These are phyloP conservation scores for Venturia aucupariae DNA, from an alignment of 2,329 filamentous ascomycete species.

Conservation along the genomic window DNA sequence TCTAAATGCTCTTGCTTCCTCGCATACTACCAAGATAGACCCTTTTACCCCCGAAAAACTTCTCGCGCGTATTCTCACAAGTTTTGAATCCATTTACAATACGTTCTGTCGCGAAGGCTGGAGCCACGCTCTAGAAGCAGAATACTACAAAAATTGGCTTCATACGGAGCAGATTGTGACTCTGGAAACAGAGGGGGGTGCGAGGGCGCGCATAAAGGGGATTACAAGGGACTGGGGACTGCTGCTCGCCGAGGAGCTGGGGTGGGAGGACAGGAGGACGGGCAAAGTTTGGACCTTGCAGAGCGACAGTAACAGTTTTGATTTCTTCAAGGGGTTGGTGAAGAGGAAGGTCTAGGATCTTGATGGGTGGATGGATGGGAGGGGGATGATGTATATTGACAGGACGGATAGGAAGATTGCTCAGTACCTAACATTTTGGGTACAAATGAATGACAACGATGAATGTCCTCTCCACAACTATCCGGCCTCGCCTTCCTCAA, in stretches of 20 bases:
- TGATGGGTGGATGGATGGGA: no score
- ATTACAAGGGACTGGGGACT: conserved; percentile 91
- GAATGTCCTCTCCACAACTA: neutral
- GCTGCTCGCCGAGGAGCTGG: conserved; percentile 73
- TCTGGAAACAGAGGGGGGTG: conserved; percentile 70
- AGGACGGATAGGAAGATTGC: neutral
- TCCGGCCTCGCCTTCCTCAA: neutral
- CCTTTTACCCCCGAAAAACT: conserved; percentile 69
- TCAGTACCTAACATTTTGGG: neutral
- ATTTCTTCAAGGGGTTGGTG: conserved; percentile 85
- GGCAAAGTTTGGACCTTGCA: conserved; percentile 77
- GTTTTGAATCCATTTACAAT: conserved; percentile 67
- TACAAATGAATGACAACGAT: neutral
- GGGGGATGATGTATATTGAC: no score
- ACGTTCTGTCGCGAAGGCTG: conserved; percentile 71
- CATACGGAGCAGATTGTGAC: conserved; percentile 63
- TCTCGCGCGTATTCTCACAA: conserved; percentile 68
- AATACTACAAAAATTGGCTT: conserved; percentile 79
- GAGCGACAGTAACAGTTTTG: conserved; percentile 97
- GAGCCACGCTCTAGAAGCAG: conserved; percentile 57
- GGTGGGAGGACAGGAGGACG: conserved; percentile 60
- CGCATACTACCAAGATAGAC: conserved; percentile 38
- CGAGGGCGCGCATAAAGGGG: conserved; percentile 67
- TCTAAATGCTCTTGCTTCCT: conserved; percentile 54
- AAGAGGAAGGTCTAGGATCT: conserved; percentile 58